Evolutionary conservation across 2,329 filamentous ascomycete species (phyloP).

Genomic region (Neodidymelliopsis sp.): DNA sequence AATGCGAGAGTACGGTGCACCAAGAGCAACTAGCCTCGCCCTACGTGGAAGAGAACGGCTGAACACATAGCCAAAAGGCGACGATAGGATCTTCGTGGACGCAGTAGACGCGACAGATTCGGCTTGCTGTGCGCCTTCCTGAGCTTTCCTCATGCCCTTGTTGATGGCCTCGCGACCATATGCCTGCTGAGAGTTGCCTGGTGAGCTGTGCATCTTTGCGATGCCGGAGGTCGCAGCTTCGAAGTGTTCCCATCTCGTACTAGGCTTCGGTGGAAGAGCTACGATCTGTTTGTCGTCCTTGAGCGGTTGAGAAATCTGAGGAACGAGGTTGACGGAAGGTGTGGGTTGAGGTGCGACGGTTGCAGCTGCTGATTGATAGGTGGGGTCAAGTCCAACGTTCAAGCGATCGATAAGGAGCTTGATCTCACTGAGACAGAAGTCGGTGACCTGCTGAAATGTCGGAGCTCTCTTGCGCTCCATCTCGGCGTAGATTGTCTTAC

Average conservation of each 20-base stretch:
- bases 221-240: conserved; percentile 50
- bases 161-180: conserved; percentile 46
- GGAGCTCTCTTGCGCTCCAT: conserved; percentile 82
- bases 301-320: conserved; percentile 58
- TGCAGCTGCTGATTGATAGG: conserved; percentile 26
- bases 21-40: conserved; percentile 73
- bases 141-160: conserved; percentile 43
- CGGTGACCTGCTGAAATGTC: conserved; percentile 81
- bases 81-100: conserved; percentile 42
- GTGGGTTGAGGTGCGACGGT: conserved; percentile 24
- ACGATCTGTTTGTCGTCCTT: conserved; percentile 57
- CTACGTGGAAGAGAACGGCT: conserved; percentile 72
- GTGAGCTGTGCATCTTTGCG: conserved; percentile 50
- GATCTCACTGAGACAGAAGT: conserved; percentile 73
- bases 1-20: conserved; percentile 72
- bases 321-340: conserved; percentile 55
- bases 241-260: conserved; percentile 39
- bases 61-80: conserved; percentile 71
- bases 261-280: conserved; percentile 50
- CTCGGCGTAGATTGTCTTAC: conserved; percentile 84
- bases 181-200: conserved; percentile 45
- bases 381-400: conserved; percentile 54
- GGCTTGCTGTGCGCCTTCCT: conserved; percentile 37
- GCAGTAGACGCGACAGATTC: conserved; percentile 37
- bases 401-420: conserved; percentile 73